These are phyloP conservation scores for Tuber borchii DNA, from an alignment of 495 filamentous ascomycete species.

Conservation along the genomic window DNA sequence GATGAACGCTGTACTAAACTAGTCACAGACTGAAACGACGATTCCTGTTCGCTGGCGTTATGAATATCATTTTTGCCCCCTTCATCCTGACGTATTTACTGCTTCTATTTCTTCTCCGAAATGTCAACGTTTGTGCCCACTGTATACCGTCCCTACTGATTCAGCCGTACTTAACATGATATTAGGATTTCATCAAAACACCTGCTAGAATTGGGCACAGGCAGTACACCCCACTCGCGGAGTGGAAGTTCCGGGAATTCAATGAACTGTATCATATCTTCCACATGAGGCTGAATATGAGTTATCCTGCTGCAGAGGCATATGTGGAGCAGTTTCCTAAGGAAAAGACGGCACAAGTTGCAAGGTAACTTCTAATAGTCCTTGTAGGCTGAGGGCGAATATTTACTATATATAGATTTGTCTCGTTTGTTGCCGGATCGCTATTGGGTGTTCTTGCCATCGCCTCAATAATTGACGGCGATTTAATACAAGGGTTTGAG, in stretches of 20 bases:
- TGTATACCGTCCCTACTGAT: neutral
- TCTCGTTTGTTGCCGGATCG: constrained; percentile 80
- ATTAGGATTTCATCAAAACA: constrained; percentile 82
- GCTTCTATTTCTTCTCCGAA: constrained; percentile 81
- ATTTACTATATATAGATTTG: constrained; percentile 50
- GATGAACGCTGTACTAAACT: constrained; percentile 12
- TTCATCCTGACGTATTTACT: constrained; percentile 76
- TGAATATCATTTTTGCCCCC: constrained; percentile 79
- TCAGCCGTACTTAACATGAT: constrained; percentile 4
- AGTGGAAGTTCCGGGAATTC: constrained; percentile 98
- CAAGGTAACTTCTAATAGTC: constrained; percentile 39
- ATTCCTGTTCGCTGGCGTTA: constrained; percentile 71
- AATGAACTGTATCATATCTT: constrained; percentile 94
- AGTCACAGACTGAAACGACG: constrained; percentile 56
- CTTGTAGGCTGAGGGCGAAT: neutral
- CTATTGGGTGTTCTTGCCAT: constrained; percentile 75
- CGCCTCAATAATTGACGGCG: constrained; percentile 75
- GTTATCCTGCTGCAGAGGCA: constrained; percentile 80
- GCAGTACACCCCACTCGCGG: constrained; percentile 84
- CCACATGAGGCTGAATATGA: constrained; percentile 82
- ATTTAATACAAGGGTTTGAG: constrained; percentile 86
- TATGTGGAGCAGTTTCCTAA: constrained; percentile 97
- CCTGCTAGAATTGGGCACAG: constrained; percentile 74
- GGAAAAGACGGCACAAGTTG: constrained; percentile 76
- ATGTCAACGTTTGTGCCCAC: constrained; percentile 63